phyloP scores from a whole-genome alignment of 2,329 filamentous ascomycete genomes.

The Thelonectria discophora region DNA sequence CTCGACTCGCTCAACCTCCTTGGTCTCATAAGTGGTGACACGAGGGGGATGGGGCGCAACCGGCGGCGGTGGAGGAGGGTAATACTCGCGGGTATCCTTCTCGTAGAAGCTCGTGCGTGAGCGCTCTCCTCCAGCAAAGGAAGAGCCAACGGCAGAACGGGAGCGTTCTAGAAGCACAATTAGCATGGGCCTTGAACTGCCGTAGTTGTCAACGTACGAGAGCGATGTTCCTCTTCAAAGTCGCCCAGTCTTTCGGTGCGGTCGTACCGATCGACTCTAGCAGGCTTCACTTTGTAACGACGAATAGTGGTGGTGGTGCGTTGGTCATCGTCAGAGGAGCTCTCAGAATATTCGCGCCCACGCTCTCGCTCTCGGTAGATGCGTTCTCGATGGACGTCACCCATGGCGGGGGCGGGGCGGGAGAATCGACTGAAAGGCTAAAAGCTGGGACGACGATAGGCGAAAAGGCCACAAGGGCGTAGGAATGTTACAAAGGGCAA shows the following conservation, averaged over 20 bases:
- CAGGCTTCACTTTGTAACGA: slow-evolving; percentile 61
- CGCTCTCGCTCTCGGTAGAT: slow-evolving; percentile 47
- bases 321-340: slow-evolving; percentile 54
- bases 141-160: slow-evolving; percentile 58
- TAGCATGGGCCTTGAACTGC: slow-evolving; percentile 45
- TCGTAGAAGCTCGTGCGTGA: slow-evolving; percentile 56
- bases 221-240: slow-evolving; percentile 57
- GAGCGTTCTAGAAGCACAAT: slow-evolving; percentile 59
- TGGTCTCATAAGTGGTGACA: slow-evolving; percentile 50
- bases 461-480: slow-evolving; percentile 10
- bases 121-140: slow-evolving; percentile 46
- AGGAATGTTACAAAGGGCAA: slow-evolving; percentile 1
- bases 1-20: slow-evolving; percentile 50
- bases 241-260: slow-evolving; percentile 52
- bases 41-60: slow-evolving; percentile 42
- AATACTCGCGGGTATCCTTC: slow-evolving; percentile 40
- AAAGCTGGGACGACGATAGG: slow-evolving; percentile 18
- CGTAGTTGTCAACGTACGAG: slow-evolving; percentile 48
- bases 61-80: slow-evolving; percentile 35
- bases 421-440: slow-evolving; percentile 15
- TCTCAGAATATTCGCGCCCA: slow-evolving; percentile 40
- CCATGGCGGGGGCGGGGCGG: slow-evolving; percentile 43
- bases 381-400: slow-evolving; percentile 47
- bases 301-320: slow-evolving; percentile 57
- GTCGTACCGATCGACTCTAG: slow-evolving; percentile 52